A percentile compares a stretch with the other conserved stretches of the same genome.
Conservation (phyloP, 495 filamentous ascomycete genomes). For the Delitschia confertaspora region DNA sequence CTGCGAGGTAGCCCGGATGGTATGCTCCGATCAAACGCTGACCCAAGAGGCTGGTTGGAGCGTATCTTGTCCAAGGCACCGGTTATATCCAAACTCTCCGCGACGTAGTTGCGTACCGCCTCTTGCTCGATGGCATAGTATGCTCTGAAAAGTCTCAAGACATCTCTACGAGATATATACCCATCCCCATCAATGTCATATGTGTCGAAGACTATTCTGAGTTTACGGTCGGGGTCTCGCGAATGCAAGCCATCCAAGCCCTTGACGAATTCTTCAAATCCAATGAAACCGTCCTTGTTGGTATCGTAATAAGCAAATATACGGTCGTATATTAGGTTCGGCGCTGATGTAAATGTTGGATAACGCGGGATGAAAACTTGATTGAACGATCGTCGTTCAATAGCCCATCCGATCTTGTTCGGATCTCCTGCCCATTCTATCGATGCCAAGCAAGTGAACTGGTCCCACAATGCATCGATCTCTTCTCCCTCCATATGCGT, state of each 20-base stretch:
- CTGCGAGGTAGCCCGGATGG: slow-evolving; percentile 10
- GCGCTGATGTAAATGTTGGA: slow-evolving; percentile 62
- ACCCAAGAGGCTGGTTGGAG: slow-evolving; percentile 33
- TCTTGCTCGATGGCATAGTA: slow-evolving; percentile 82
- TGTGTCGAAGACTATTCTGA: slow-evolving; percentile 70
- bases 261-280: slow-evolving; percentile 84
- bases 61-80: slow-evolving; percentile 53
- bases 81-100: slow-evolving; percentile 49
- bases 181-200: slow-evolving; percentile 91
- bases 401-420: slow-evolving; percentile 64
- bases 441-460: slow-evolving; percentile 86
- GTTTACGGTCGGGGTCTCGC: slow-evolving; percentile 40
- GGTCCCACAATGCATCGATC: slow-evolving; percentile 89
- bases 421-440: slow-evolving; percentile 80
- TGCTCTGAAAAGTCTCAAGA: slow-evolving; percentile 81
- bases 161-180: slow-evolving; percentile 78
- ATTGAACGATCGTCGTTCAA: slow-evolving; percentile 85
- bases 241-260: slow-evolving; percentile 70
- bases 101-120: slow-evolving; percentile 74
- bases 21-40: slow-evolving; percentile 29
- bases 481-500: slow-evolving; percentile 74
- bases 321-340: slow-evolving; percentile 87
- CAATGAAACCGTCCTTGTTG: slow-evolving; percentile 77
- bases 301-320: slow-evolving; percentile 96
- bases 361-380: slow-evolving; percentile 78